Conservation (phyloP, 495 filamentous ascomycete species). For the Talaromyces proteolyticus region DNA sequence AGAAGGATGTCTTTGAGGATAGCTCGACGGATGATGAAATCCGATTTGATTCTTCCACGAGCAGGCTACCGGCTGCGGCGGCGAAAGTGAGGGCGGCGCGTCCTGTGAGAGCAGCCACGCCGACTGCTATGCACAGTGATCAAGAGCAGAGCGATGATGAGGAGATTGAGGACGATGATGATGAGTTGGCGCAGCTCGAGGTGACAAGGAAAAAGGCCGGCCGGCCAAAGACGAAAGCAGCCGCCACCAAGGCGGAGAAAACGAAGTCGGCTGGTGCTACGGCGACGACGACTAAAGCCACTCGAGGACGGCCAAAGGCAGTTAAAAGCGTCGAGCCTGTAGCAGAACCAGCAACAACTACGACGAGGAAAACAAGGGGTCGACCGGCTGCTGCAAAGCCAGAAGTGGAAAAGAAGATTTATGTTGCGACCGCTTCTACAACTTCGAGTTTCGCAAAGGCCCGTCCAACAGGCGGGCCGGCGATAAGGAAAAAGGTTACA, state of each 20-base stretch:
- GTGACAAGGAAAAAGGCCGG: slow-evolving; percentile 29
- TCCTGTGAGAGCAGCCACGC: slow-evolving; percentile 13
- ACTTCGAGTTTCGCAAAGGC: slow-evolving; percentile 27
- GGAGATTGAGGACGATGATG: slow-evolving; percentile 13
- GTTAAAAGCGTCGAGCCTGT: slow-evolving; percentile 13
- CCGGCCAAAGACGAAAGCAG: slow-evolving; percentile 23
- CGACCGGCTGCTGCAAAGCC: slow-evolving; percentile 2
- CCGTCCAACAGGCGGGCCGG: slow-evolving; percentile 32
- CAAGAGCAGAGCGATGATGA: slow-evolving; percentile 6
- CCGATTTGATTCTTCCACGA: slow-evolving; percentile 3
- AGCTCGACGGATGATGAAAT: slow-evolving; percentile 39
- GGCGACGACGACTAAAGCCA: slow-evolving; percentile 18
- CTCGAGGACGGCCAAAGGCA: slow-evolving; percentile 31
- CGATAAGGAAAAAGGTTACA: slow-evolving; percentile 49
- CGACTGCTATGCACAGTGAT: slow-evolving; percentile 6
- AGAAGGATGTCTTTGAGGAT: slow-evolving; percentile 20
- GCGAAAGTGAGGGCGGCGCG: slow-evolving; percentile 12
- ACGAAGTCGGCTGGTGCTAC: slow-evolving; percentile 9
- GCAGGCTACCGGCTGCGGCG: too few species aligned
- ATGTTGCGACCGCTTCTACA: slow-evolving; percentile 3
- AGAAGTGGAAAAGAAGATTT: slow-evolving; percentile 6
- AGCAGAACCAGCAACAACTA: slow-evolving; percentile 9
- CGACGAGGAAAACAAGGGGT: slow-evolving; percentile 17
- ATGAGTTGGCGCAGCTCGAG: slow-evolving; percentile 21
- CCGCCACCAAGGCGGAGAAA: slow-evolving; percentile 10